Evolutionary conservation across 129 eudicot genomes (phyloP), one percentile per base, ranked within the genome.

Genomic region (Tagetes erecta): DNA sequence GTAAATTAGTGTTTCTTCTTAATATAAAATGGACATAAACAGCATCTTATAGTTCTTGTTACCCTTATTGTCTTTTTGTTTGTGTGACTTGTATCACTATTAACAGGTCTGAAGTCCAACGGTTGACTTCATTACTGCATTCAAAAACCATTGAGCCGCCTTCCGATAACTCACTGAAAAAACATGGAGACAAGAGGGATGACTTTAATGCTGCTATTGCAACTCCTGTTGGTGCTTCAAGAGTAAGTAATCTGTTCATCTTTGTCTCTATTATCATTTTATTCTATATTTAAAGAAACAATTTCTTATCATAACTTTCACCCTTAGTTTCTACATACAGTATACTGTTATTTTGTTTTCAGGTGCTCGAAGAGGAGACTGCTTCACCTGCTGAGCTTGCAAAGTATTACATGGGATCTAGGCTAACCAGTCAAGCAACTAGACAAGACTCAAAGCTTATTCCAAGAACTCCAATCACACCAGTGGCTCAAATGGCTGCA

Each of bases 361-460:
- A 91, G 99, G 91, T 82, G 74, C 67, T 78, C 72, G 81, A 85
- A 58, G 96, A 83, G 46, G 86, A 80, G 44, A 53, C 79, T 72
- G 89, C 87, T 49, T 82, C 99, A 60, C 97, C 99, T 71, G 87
- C 91, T 58, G 96, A 95, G 64, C 84, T 95, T 71, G 96, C 99
- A 64, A 95, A 91, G 84, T 84, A 89, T 39, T 95, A 91, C 85
- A 91, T 95, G 99, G 96, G 92, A 31, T 74, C 84, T 68, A 82
- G 87, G 81, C 86, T 96, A 75, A 87, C 81, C 52, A 69, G 69
- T 68, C 89, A 78, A 75, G 56, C 74, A 35, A 57, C 64, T 13
- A 82, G 75, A 69, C 89, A 86, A 51, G 91, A 83, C 62, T 4
- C 78, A 8, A 45, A 79, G 47, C 31, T 82, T 83, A 82, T 81